Evolutionary conservation across 2,329 filamentous ascomycete species (phyloP).

Genomic region (Falciphora oryzae): DNA sequence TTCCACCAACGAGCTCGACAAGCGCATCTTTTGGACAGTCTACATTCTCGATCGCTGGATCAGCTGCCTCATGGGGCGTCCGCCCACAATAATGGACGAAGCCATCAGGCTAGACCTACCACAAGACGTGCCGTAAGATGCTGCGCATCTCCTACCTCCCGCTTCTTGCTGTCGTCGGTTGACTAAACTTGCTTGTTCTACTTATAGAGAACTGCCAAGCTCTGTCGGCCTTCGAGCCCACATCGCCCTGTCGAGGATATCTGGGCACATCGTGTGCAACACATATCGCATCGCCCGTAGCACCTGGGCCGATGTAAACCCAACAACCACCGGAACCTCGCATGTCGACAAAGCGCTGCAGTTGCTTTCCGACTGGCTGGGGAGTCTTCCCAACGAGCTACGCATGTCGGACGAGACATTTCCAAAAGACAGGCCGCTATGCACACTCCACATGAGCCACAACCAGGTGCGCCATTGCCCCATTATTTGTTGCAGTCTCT

Average conservation of each 20-base stretch:
- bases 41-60: conserved; percentile 44
- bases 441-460: conserved; percentile 42
- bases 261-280: conserved; percentile 41
- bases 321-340: conserved; percentile 20
- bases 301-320: conserved; percentile 13
- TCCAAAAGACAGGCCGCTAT: conserved; percentile 36
- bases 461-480: conserved; percentile 27
- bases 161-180: neutral
- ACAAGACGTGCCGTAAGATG: conserved; percentile 33
- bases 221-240: conserved; percentile 39
- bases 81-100: conserved; percentile 40
- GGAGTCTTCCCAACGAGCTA: conserved; percentile 31
- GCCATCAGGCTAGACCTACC: conserved; percentile 39
- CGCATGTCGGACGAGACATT: conserved; percentile 29
- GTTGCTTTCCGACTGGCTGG: conserved; percentile 37
- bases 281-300: conserved; percentile 35
- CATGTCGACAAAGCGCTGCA: conserved; percentile 34
- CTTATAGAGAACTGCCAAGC: conserved; percentile 34
- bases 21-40: conserved; percentile 46
- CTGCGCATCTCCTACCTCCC: too few relatives aligned
- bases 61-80: conserved; percentile 44
- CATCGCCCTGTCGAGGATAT: conserved; percentile 41
- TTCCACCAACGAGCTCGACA: conserved; percentile 35
- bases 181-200: conserved; percentile 9
- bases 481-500: neutral